These are phyloP conservation scores for Arxiozyma slooffiae DNA, from an alignment of 1,139 yeast species.

Conservation along the genomic window DNA sequence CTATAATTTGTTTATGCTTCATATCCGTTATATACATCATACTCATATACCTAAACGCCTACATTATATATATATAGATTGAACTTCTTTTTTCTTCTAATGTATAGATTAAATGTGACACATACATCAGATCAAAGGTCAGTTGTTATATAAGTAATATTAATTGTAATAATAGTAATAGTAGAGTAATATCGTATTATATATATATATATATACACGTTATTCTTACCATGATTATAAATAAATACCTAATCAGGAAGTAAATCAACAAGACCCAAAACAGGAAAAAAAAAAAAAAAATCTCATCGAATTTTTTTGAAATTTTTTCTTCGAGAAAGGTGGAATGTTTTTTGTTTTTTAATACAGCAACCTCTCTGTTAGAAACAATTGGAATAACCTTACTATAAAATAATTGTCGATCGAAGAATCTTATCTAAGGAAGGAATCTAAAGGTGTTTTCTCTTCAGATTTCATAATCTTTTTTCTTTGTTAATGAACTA, in stretches of 20 bases:
- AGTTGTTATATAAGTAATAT: too few species aligned
- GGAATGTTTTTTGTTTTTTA: too few species aligned
- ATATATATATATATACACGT: too few species aligned
- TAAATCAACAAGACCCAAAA: constrained; percentile 6
- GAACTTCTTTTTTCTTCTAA: not conserved
- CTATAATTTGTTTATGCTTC: not conserved
- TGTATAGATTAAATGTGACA: not conserved
- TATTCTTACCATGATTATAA: not conserved
- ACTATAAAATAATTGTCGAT: not conserved
- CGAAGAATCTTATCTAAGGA: not conserved
- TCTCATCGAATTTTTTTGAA: not conserved
- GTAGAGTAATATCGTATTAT: too few species aligned
- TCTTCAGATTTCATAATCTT: too few species aligned
- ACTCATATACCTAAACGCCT: too few species aligned
- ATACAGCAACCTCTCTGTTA: not conserved
- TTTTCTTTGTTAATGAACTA: too few species aligned
- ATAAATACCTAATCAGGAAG: not conserved
- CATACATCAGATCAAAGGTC: not conserved
- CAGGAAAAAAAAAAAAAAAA: constrained; percentile 12
- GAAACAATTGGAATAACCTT: not conserved
- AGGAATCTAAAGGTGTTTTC: too few species aligned
- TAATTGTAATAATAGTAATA: not conserved
- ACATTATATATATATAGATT: too few species aligned
- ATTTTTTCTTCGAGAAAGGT: not conserved
- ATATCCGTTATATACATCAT: not conserved